Evolutionary conservation across 352 stramenopile genomes (phyloP).

Genomic region (Phytophthora pistaciae): DNA sequence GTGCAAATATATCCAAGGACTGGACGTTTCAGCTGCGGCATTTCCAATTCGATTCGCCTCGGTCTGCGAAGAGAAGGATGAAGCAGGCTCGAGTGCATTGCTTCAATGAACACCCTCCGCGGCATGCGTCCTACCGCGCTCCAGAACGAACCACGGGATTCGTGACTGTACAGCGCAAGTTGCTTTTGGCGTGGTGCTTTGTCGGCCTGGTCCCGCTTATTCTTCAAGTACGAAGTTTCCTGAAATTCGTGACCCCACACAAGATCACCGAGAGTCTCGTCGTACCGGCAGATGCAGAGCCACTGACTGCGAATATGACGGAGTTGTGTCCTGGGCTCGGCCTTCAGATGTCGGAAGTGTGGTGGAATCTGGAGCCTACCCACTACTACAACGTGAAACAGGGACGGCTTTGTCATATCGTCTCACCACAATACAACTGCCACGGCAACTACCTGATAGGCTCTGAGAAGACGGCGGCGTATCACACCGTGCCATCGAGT

Average conservation of each 20-base stretch:
- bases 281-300: background rate
- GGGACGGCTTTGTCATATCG: background rate
- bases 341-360: background rate
- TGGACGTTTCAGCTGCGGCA: background rate
- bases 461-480: background rate
- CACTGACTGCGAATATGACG: background rate
- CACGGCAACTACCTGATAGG: background rate
- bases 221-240: background rate
- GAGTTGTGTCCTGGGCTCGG: background rate
- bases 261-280: background rate
- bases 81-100: background rate
- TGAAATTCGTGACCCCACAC: constrained; percentile 1
- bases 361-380: background rate
- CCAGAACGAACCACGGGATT: background rate
- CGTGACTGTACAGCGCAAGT: background rate
- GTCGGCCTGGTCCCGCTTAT: background rate
- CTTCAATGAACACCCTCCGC: background rate
- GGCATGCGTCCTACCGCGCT: background rate
- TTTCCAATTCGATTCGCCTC: background rate
- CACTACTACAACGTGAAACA: background rate
- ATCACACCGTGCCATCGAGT: background rate
- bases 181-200: background rate
- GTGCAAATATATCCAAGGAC: background rate
- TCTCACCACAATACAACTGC: background rate
- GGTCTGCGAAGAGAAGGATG: background rate